Evolutionary conservation across 257 asterid species (phyloP).

Genomic region (Lavandula angustifolia): DNA sequence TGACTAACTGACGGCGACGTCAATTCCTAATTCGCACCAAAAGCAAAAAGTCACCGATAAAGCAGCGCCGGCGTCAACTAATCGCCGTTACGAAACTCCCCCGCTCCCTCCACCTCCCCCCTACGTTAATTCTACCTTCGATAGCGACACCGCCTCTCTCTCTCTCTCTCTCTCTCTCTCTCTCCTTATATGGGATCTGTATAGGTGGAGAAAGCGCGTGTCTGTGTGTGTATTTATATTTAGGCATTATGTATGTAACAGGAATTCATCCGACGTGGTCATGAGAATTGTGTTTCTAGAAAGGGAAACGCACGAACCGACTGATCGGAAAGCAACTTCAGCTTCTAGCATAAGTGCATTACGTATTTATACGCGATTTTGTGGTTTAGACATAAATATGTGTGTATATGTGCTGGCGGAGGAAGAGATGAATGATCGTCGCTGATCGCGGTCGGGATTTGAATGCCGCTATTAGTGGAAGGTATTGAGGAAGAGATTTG

Average conservation of each 20-base stretch:
- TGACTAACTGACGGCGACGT: conserved; percentile 46
- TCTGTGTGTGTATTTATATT: not conserved
- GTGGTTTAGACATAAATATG: not conserved
- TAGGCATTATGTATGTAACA: conserved; percentile 26
- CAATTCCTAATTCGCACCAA: conserved; percentile 1
- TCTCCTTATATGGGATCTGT: conserved; percentile 8
- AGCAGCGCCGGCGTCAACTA: conserved; percentile 37
- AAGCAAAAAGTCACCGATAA: conserved; percentile 33
- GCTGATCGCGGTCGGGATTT: conserved; percentile 38
- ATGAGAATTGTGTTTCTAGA: conserved; percentile 51
- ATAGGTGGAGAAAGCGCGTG: conserved; percentile 5
- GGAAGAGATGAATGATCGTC: conserved; percentile 29
- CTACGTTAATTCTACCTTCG: conserved; percentile 36
- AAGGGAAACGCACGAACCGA: conserved; percentile 37
- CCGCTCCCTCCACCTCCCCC: conserved; percentile 23
- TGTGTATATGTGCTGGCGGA: conserved; percentile 5
- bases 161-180: conserved; percentile 19
- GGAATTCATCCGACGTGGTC: conserved; percentile 49
- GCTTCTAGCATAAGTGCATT: conserved; percentile 31
- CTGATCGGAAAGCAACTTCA: conserved; percentile 46
- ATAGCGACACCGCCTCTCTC: conserved; percentile 33
- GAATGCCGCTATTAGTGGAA: conserved; percentile 36
- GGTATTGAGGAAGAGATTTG: conserved; percentile 31
- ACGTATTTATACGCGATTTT: not conserved
- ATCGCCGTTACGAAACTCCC: conserved; percentile 40